Conservation (phyloP, 2,329 filamentous ascomycete species). For the Beauveria sp. region DNA sequence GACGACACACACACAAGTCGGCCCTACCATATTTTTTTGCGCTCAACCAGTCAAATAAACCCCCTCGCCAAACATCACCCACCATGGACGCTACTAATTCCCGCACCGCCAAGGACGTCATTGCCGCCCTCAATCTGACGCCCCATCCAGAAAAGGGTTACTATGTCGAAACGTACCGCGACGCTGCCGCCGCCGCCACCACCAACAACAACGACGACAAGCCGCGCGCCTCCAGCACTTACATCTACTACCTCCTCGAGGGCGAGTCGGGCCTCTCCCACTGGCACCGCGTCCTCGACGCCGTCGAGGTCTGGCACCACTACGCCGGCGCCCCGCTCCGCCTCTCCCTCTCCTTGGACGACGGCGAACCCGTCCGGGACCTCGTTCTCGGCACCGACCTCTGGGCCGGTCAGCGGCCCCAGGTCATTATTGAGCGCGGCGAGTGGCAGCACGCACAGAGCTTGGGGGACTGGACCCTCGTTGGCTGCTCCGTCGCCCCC, state of each 20-base stretch:
- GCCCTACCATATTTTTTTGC: neutral
- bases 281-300: conserved; percentile 43
- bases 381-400: conserved; percentile 34
- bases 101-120: conserved; percentile 35
- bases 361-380: conserved; percentile 30
- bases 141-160: conserved; percentile 43
- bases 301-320: conserved; percentile 44
- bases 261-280: conserved; percentile 32
- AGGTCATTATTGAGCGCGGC: conserved; percentile 31
- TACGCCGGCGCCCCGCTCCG: conserved; percentile 44
- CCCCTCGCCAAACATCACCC: neutral
- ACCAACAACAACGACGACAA: conserved; percentile 38
- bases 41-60: neutral
- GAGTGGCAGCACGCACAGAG: conserved; percentile 41
- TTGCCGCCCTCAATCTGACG: conserved; percentile 32
- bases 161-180: conserved; percentile 39
- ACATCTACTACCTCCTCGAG: conserved; percentile 46
- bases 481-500: conserved; percentile 28
- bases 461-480: conserved; percentile 40
- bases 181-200: conserved; percentile 20
- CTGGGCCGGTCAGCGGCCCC: conserved; percentile 34
- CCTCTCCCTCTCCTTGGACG: conserved; percentile 35
- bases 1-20: neutral
- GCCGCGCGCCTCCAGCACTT: conserved; percentile 37
- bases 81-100: conserved; percentile 3